phyloP scores from a whole-genome alignment of 805 yeast species.

The Wickerhamomyces rabaulensis region DNA sequence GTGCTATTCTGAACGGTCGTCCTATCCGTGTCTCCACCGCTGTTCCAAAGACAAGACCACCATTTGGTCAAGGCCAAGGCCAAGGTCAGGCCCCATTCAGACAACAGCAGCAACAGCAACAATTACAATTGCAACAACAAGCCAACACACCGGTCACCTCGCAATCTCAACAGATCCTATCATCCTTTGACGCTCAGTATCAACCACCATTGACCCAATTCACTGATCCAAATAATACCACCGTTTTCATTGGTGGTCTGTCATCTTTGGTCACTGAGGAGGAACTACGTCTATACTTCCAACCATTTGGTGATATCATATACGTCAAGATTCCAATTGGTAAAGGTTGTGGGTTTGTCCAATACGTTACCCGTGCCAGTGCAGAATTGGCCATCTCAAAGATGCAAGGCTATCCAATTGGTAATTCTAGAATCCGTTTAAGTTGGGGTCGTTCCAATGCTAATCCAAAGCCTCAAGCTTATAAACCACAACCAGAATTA shows the following conservation, averaged over 20 bases:
- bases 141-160: conserved; percentile 17
- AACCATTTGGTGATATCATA: conserved; percentile 68
- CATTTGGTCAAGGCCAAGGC: not conserved
- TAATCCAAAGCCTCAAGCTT: conserved; percentile 16
- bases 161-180: conserved; percentile 17
- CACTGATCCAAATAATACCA: conserved; percentile 80
- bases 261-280: conserved; percentile 51
- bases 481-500: conserved; percentile 21
- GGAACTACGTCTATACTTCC: conserved; percentile 56
- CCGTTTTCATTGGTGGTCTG: conserved; percentile 65
- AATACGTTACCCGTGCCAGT: conserved; percentile 66
- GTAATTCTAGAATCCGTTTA: conserved; percentile 74
- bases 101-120: conserved; percentile 7
- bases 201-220: conserved; percentile 56
- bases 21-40: conserved; percentile 77
- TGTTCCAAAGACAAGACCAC: conserved; percentile 41
- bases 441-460: conserved; percentile 76
- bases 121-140: conserved; percentile 8
- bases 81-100: conserved; percentile 7
- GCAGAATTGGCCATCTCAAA: conserved; percentile 83
- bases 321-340: conserved; percentile 76
- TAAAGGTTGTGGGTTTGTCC: conserved; percentile 82
- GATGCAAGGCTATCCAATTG: conserved; percentile 88
- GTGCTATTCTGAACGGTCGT: conserved; percentile 61
- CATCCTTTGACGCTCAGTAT: conserved; percentile 30